These are phyloP conservation scores for thale cress (Arabidopsis thaliana) DNA, from an alignment of 345 rosid genomes.

Conservation along the genomic window DNA sequence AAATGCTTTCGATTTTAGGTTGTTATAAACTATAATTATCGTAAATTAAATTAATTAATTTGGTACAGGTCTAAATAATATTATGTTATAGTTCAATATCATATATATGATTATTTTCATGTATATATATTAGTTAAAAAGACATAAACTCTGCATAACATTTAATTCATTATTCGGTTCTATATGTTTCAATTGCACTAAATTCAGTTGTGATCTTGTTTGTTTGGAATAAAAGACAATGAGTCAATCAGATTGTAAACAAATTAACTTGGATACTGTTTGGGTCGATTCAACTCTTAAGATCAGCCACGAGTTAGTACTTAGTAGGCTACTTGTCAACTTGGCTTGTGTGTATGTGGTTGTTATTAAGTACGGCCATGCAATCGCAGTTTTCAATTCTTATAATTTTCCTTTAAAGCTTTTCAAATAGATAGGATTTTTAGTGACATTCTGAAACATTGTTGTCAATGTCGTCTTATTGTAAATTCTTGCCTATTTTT, in stretches of 20 bases:
- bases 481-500: slow-evolving; percentile 30
- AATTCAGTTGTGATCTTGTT: background rate
- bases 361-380: slow-evolving; percentile 14
- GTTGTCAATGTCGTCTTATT: slow-evolving; percentile 41
- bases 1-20: too few species aligned
- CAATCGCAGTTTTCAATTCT: slow-evolving; percentile 3
- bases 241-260: background rate
- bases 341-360: slow-evolving; percentile 46
- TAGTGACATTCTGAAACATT: slow-evolving; percentile 43
- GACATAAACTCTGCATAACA: background rate
- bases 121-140: too few species aligned
- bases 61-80: too few species aligned
- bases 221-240: background rate
- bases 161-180: background rate
- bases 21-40: too few species aligned
- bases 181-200: background rate
- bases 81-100: too few species aligned
- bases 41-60: too few species aligned
- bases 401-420: slow-evolving; percentile 9
- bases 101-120: too few species aligned
- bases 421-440: slow-evolving; percentile 11
- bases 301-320: slow-evolving; percentile 36
- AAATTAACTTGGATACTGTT: background rate
- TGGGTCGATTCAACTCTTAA: slow-evolving; percentile 1
- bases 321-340: slow-evolving; percentile 44